These are phyloP conservation scores for Cryptococcus deneoformans DNA, from an alignment of 1,284 basidiomycete genomes.

Conservation along the genomic window DNA sequence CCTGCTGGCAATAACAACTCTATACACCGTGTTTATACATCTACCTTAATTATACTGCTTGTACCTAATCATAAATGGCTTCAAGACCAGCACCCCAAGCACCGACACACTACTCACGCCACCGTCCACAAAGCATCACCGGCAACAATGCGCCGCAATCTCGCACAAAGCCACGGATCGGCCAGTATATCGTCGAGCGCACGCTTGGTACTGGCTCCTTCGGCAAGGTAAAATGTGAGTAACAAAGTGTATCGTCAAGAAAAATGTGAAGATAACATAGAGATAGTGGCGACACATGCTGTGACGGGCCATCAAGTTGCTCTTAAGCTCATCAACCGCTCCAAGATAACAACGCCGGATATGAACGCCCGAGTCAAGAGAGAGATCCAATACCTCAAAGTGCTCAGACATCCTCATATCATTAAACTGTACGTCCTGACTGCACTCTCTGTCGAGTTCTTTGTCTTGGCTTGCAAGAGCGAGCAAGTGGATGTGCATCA, in stretches of 20 bases:
- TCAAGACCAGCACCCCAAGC: constrained; percentile 43
- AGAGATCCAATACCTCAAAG: constrained; percentile 93
- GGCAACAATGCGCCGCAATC: constrained; percentile 28
- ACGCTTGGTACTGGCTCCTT: constrained; percentile 74
- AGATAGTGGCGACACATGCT: constrained; percentile 83
- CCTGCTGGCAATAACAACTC: too few relatives aligned
- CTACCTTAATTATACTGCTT: too few relatives aligned
- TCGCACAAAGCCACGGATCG: constrained; percentile 43
- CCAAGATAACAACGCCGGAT: constrained; percentile 86
- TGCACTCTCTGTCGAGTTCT: not conserved
- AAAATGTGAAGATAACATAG: not conserved
- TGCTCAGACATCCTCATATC: constrained; percentile 88
- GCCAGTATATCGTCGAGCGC: constrained; percentile 52
- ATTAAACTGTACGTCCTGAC: constrained; percentile 73
- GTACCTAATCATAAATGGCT: constrained; percentile 26
- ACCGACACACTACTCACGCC: constrained; percentile 14
- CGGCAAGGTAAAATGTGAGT: constrained; percentile 95
- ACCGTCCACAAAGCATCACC: constrained; percentile 31
- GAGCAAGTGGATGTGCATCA: not conserved
- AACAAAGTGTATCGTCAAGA: not conserved
- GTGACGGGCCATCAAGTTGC: constrained; percentile 94
- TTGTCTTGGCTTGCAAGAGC: not conserved
- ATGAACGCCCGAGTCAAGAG: constrained; percentile 89
- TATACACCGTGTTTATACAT: too few relatives aligned
- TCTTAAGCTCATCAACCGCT: constrained; percentile 96